phyloP scores from a whole-genome alignment of 2,329 filamentous ascomycete genomes.

The Hypomyces perniciosus region DNA sequence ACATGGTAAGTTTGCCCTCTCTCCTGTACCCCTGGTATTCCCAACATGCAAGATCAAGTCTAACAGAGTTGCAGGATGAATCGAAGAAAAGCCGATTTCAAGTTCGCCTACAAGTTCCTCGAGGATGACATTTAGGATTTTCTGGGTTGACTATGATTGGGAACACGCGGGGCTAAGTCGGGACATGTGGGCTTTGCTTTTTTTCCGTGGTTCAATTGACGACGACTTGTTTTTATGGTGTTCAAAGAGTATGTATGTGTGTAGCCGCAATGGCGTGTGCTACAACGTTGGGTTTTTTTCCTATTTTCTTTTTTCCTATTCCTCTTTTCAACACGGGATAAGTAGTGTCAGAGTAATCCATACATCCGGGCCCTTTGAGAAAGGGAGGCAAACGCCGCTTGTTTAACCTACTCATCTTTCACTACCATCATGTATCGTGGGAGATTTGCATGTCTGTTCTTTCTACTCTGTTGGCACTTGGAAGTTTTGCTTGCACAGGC shows the following conservation, averaged over 20 bases:
- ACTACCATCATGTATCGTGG: too few species aligned
- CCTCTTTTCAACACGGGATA: too few species aligned
- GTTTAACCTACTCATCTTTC: too few species aligned
- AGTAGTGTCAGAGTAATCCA: slow-evolving; percentile 1
- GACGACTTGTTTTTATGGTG: slow-evolving; percentile 3
- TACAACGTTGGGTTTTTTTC: slow-evolving; percentile 9
- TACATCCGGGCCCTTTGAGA: not conserved
- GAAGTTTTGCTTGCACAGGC: too few species aligned
- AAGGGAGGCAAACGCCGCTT: not conserved
- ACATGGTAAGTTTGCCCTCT: slow-evolving; percentile 68
- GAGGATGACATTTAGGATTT: slow-evolving; percentile 72
- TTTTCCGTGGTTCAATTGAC: slow-evolving; percentile 2
- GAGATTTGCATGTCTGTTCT: too few species aligned
- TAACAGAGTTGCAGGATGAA: slow-evolving; percentile 73
- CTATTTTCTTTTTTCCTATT: too few species aligned
- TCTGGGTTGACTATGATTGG: not conserved
- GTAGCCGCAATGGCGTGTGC: slow-evolving; percentile 6
- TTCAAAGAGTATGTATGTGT: slow-evolving; percentile 6
- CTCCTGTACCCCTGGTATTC: too few species aligned
- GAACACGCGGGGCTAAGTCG: slow-evolving; percentile 3
- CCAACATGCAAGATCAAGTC: not conserved
- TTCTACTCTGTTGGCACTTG: too few species aligned
- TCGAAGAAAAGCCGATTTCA: slow-evolving; percentile 93
- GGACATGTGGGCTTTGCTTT: slow-evolving; percentile 4
- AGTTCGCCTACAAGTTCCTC: slow-evolving; percentile 95